Evolutionary conservation across 352 stramenopile species (phyloP), one percentile per base, ranked within the genome.

Genomic region (Pythium phragmitis): DNA sequence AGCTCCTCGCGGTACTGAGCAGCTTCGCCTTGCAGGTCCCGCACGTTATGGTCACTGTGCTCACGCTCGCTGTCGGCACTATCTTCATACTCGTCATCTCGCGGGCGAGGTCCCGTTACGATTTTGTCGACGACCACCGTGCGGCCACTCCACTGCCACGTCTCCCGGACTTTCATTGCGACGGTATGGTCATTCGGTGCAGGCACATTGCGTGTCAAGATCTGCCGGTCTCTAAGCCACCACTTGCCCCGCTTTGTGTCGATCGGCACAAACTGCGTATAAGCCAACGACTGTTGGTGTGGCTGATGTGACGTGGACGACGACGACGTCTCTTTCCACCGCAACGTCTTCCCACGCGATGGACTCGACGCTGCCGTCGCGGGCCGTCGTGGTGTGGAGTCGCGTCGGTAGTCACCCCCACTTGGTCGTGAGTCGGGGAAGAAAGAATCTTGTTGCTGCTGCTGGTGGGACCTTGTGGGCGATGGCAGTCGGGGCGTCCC

Each of bases 111-210:
- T 14, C 43, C 55, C 23, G 63, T 71, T 26, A 89, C 67, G 54
- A 89, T 87, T 63, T 89, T 91, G 72, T 91, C 82, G 16, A 89
- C 55, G 4, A 88, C 54, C 19, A 91, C 75, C 1, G 67, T 75
- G 26, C 82, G 75, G 11, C 80, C 80, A 62, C 74, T 85, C 82
- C 82, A 89, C 41, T 76, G 58, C 82, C 80, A 89, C 28, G 65
- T 80, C 57, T 91, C 79, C 17, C 77, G 72, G 42, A 91, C 72
- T 65, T 89, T 89, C 33, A 89, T 65, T 33, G 65, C 74, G 17
- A 76, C 60, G 19, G 57, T 70, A 42, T 70, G 60, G 36, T 78
- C 70, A 8, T 63, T 70, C 1, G 74, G 56, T 9, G 66, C 56
- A 3, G 67, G 66, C 0, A 62, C 58, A 51, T 75, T 79, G 7